Base-by-base conservation (phyloP, 305 asterid genomes). In the Fraxinus greggii region DNA sequence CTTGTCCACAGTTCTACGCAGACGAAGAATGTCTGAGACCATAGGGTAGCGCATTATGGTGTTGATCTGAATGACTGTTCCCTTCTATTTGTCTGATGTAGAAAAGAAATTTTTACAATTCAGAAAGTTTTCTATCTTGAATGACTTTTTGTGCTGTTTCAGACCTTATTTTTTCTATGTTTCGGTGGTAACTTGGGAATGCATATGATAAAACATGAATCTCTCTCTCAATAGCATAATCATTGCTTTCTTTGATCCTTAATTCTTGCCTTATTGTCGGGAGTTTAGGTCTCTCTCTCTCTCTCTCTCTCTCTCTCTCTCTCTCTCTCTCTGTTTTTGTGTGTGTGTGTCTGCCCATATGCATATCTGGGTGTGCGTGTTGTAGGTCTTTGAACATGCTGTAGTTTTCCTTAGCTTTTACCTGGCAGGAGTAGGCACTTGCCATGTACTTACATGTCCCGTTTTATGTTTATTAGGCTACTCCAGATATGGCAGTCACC, bases 401-500 rank as follows among this genome's bases (percentile, higher is more conserved):
- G 48, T 21, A 79, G 26, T 77, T 80, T 42, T 54, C 32, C 80
- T 35, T 59, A 45, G 28, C 40, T 59, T 87, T 32, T 54, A 79
- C 21, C 54, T 77, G 15, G 38, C 56, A 75, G 45, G 67, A 36
- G 36, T 45, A 59, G 77, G 61, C 76, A 38, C 23, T 31, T 80
- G 56, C 36, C 28, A 42, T 26, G 78, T 74, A 81, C 76, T 87
- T 72, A 81, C 70, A 24, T 78, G 80, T 38, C 74, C 77, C 51
- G 32, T 84, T 83, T 86, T 78, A 72, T 82, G 35, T 77, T 85
- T 85, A 28, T 82, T 79, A 96, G 99, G 99, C 99, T 84, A 96
- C 98, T 80, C 99, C 99, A 72, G 99, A 92, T 88, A 94, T 96
- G 99, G 99, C 99, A 28, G 98, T 96, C 80, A 96, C 99, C 72